These are phyloP conservation scores for Desmodesmus armatus DNA, from an alignment of 139 green algal species.

Conservation along the genomic window DNA sequence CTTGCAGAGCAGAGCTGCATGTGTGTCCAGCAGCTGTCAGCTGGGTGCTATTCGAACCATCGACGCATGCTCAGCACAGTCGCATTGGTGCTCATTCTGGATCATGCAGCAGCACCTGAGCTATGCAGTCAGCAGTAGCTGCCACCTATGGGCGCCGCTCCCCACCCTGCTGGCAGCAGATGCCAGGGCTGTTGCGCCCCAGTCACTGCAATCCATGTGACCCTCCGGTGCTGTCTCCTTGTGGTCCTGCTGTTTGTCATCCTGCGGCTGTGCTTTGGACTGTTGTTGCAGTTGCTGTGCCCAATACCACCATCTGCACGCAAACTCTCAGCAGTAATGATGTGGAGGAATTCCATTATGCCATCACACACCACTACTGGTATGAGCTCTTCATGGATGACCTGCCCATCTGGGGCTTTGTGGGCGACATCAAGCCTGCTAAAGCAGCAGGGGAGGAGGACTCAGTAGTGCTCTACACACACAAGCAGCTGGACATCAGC, in stretches of 20 bases:
- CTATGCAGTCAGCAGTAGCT: not conserved
- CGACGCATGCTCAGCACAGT: too few species aligned
- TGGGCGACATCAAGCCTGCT: slow-evolving; percentile 68
- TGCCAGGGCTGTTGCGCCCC: too few species aligned
- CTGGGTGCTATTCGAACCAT: too few species aligned
- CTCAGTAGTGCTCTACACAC: slow-evolving; percentile 83
- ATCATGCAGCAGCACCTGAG: not conserved
- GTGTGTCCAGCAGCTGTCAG: not conserved
- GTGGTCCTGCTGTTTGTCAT: too few species aligned
- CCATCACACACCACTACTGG: slow-evolving; percentile 67
- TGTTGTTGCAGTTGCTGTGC: slow-evolving; percentile 65
- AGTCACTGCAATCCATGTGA: too few species aligned
- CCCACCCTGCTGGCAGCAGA: not conserved
- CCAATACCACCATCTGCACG: slow-evolving; percentile 84
- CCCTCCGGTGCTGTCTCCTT: too few species aligned
- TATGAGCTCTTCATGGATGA: slow-evolving; percentile 97
- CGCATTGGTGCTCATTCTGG: too few species aligned
- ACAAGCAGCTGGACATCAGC: slow-evolving; percentile 93
- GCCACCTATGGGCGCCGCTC: not conserved
- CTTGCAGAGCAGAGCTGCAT: not conserved
- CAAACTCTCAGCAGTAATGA: slow-evolving; percentile 69
- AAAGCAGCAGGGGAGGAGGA: not conserved
- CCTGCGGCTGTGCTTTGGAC: too few species aligned
- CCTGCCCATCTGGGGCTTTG: slow-evolving; percentile 96
- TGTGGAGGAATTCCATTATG: slow-evolving; percentile 72